phyloP scores from a whole-genome alignment of 345 rosid genomes.

The Durio zibethinus region DNA sequence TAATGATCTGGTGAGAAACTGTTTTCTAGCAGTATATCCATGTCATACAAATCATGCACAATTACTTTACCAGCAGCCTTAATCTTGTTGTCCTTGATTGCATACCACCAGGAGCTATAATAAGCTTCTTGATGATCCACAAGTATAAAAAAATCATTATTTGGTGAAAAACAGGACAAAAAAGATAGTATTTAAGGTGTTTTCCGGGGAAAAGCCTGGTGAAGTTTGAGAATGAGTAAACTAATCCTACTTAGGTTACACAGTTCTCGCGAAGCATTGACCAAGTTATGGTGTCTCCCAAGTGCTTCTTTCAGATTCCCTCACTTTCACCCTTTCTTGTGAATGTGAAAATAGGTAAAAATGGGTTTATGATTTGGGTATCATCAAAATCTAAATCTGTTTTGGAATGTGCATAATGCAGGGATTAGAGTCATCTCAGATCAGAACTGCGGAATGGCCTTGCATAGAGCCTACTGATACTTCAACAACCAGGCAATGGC shows the following conservation, averaged over 20 bases:
- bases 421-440: slow-evolving; percentile 14
- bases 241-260: not conserved
- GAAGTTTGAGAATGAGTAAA: not conserved
- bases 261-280: not conserved
- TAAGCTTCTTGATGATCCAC: not conserved
- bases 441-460: slow-evolving; percentile 23
- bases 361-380: not conserved
- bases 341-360: not conserved
- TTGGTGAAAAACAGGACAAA: not conserved
- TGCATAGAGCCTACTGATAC: not conserved
- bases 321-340: not conserved
- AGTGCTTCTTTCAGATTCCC: not conserved
- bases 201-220: not conserved
- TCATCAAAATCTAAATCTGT: not conserved
- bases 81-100: not conserved
- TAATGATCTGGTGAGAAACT: slow-evolving; percentile 5
- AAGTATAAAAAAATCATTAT: not conserved
- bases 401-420: slow-evolving; percentile 12
- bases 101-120: not conserved
- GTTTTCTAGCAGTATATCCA: not conserved
- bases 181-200: not conserved
- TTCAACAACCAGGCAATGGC: slow-evolving; percentile 14
- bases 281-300: not conserved
- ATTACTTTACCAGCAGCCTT: not conserved
- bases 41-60: not conserved